Conservation (phyloP, 495 filamentous ascomycete species). For the Rostrohypoxylon terebratum region DNA sequence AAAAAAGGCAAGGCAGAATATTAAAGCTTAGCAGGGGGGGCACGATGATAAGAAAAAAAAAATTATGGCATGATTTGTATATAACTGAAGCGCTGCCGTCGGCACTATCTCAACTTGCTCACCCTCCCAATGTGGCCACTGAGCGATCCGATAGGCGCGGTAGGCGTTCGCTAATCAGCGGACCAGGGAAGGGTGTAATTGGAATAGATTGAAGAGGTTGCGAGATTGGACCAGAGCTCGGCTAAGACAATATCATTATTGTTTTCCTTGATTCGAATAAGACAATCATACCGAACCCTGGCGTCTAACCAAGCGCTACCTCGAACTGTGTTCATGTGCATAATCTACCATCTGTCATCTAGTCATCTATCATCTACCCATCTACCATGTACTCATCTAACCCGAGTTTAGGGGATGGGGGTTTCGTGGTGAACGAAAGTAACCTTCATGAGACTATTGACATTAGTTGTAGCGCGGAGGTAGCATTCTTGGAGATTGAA, state of each 20-base stretch:
- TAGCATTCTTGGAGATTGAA: slow-evolving; percentile 5
- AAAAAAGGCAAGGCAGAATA: not conserved
- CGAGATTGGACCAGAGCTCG: slow-evolving; percentile 2
- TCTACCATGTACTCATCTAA: not conserved
- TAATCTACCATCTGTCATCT: not conserved
- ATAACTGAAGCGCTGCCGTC: not conserved
- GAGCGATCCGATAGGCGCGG: not conserved
- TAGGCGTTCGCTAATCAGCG: slow-evolving; percentile 1
- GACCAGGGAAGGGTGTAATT: not conserved
- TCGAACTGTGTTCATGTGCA: not conserved
- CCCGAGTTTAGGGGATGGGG: not conserved
- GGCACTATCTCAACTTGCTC: not conserved
- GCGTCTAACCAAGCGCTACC: slow-evolving; percentile 10
- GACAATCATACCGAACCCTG: slow-evolving; percentile 6
- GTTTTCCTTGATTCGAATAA: not conserved
- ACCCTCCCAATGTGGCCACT: not conserved
- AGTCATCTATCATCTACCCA: no score
- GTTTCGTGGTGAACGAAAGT: not conserved
- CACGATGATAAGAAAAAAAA: not conserved
- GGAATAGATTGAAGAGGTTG: slow-evolving; percentile 1
- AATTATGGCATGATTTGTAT: slow-evolving; percentile 6
- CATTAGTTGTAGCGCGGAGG: not conserved
- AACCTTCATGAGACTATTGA: slow-evolving; percentile 5
- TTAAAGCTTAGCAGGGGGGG: not conserved
- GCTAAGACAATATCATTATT: slow-evolving; percentile 6